phyloP scores from a whole-genome alignment of 108 stramenopile genomes.

The Nitzschia sp. region DNA sequence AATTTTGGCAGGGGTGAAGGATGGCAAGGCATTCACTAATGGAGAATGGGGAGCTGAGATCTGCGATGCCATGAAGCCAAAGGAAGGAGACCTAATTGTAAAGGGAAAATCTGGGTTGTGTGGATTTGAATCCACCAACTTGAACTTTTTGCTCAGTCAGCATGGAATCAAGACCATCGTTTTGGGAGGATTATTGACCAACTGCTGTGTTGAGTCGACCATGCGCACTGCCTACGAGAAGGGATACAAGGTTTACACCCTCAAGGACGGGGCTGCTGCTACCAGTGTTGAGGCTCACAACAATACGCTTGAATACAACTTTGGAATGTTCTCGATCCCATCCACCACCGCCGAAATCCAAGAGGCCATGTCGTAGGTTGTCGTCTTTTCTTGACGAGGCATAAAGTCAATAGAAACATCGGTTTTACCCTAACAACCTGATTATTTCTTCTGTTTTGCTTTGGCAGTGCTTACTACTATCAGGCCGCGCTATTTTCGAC shows the following conservation, averaged over 20 bases:
- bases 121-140: slow-evolving; percentile 72
- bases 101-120: slow-evolving; percentile 76
- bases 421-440: too few species aligned
- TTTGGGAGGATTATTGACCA: slow-evolving; percentile 77
- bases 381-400: too few species aligned
- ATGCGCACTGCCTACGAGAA: slow-evolving; percentile 79
- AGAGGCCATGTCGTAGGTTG: slow-evolving; percentile 10
- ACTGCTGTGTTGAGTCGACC: slow-evolving; percentile 80
- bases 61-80: slow-evolving; percentile 55
- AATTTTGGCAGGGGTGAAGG: slow-evolving; percentile 67
- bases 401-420: too few species aligned
- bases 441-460: too few species aligned
- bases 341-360: slow-evolving; percentile 51
- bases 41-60: slow-evolving; percentile 63
- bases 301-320: slow-evolving; percentile 61
- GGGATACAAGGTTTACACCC: slow-evolving; percentile 68
- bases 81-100: slow-evolving; percentile 51
- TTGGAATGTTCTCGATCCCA: slow-evolving; percentile 74
- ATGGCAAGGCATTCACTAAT: slow-evolving; percentile 52
- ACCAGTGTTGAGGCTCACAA: slow-evolving; percentile 68
- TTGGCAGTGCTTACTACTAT: too few species aligned
- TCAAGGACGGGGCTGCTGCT: slow-evolving; percentile 68
- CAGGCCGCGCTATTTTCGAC: too few species aligned
- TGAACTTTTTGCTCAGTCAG: slow-evolving; percentile 68
- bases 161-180: slow-evolving; percentile 58